phyloP scores from a whole-genome alignment of 441 rosid species.

The Aleurites moluccanus region DNA sequence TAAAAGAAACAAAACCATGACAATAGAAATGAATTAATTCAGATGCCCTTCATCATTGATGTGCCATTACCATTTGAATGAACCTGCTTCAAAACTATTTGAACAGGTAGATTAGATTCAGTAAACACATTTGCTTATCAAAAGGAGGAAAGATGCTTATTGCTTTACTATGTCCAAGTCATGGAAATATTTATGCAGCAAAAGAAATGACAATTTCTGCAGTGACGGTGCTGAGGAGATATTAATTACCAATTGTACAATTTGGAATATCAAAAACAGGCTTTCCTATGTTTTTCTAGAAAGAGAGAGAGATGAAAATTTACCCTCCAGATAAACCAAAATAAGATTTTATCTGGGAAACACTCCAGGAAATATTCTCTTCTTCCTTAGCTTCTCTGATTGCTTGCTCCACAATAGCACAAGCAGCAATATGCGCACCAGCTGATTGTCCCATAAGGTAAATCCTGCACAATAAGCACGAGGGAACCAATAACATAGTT shows the following conservation, averaged over 20 bases:
- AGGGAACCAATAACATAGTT: conserved; percentile 18
- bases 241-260: background rate
- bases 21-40: background rate
- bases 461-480: conserved; percentile 48
- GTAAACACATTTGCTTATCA: background rate
- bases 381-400: conserved; percentile 61
- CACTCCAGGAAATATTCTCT: conserved; percentile 71
- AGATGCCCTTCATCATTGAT: background rate
- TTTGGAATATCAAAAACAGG: background rate
- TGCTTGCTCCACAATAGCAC: conserved; percentile 88
- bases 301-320: conserved; percentile 5
- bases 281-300: background rate
- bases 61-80: background rate
- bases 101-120: conserved; percentile 4
- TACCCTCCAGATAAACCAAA: conserved; percentile 99
- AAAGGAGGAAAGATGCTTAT: background rate
- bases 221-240: background rate
- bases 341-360: conserved; percentile 76
- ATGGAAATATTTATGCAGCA: background rate
- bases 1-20: background rate
- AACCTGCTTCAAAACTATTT: background rate
- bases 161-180: background rate
- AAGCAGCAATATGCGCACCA: conserved; percentile 92
- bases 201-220: background rate
- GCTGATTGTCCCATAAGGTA: conserved; percentile 98